Evolutionary conservation across 345 rosid species (phyloP), one percentile per base, ranked within the genome.

Genomic region (Odontarrhena argentea): DNA sequence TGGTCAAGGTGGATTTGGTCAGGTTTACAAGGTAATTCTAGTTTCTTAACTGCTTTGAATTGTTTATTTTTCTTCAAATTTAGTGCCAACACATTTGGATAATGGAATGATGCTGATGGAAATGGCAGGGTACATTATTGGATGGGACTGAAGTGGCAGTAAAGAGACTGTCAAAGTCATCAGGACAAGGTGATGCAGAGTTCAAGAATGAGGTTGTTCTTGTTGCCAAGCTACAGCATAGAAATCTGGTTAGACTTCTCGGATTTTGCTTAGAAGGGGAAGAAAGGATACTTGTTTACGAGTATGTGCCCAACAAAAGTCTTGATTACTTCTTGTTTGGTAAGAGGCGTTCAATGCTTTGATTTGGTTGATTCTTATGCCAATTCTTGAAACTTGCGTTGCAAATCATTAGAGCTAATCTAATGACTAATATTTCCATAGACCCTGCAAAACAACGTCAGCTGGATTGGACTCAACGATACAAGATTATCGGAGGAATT

Each of bases 1-100:
- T 40, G 94, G 92, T 35, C 65, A 62, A 74, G 94, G 94, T 35
- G 96, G 89, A 41, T 87, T 87, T 56, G 87, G 94, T 12, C 82
- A 53, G 22, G 92, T 89, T 73, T 87, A 76, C 80, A 76, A 76
- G 89, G 91, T 85, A 74, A 22, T 13, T 12, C 2, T 38, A 11
- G 32, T 53, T 70, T 22, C 44, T 69, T 10, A 15, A n/a, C 49
- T 47, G 10, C 51, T 24, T 40, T 32, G 11, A 32, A 28, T 8
- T 25, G 10, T 25, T 35, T 32, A 32, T 12, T 68, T 47, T 1
- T 34, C 26, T 18, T 56, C 7, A 56, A 24, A 11, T 3, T 28
- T 63, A 34, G 3, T 14, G n/a, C 8, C 41, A 51, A 34, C 7
- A 51, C 13, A 4, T 40, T 4, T 51, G 18, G 1, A 6, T 46